Conservation (phyloP, 331 rosid genomes). For the Acacia pycnantha region DNA sequence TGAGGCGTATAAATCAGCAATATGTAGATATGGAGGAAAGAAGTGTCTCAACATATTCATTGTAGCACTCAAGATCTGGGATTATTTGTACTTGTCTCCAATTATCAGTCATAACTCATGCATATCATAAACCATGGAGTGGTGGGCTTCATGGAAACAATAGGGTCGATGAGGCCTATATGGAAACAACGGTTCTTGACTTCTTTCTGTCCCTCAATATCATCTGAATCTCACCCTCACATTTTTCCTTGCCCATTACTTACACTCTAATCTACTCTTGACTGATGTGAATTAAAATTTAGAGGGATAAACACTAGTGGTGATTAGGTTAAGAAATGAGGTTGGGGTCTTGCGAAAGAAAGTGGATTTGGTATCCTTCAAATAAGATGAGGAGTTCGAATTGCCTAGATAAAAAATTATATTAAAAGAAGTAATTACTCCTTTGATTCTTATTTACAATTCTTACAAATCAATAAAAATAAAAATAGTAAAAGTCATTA, state of each 20-base stretch:
- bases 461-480: too few relatives aligned
- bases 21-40: too few relatives aligned
- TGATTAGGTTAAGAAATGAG: too few relatives aligned
- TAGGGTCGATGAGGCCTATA: not conserved
- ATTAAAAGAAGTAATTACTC: too few relatives aligned
- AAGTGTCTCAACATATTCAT: not conserved
- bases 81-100: not conserved
- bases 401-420: too few relatives aligned
- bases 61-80: not conserved
- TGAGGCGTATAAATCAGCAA: not conserved
- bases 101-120: not conserved
- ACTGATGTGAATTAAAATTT: too few relatives aligned
- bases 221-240: not conserved
- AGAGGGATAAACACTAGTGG: too few relatives aligned
- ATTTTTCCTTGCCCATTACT: not conserved
- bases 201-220: not conserved
- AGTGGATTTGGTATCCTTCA: too few relatives aligned
- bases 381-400: too few relatives aligned
- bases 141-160: not conserved
- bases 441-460: too few relatives aligned
- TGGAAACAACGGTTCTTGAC: not conserved
- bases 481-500: too few relatives aligned
- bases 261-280: too few relatives aligned
- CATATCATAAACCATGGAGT: not conserved
- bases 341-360: not conserved